A percentile compares a stretch with the other conserved stretches of the same genome.
phyloP scores from a whole-genome alignment of 805 yeast species.

The Ogataea zsoltii region DNA sequence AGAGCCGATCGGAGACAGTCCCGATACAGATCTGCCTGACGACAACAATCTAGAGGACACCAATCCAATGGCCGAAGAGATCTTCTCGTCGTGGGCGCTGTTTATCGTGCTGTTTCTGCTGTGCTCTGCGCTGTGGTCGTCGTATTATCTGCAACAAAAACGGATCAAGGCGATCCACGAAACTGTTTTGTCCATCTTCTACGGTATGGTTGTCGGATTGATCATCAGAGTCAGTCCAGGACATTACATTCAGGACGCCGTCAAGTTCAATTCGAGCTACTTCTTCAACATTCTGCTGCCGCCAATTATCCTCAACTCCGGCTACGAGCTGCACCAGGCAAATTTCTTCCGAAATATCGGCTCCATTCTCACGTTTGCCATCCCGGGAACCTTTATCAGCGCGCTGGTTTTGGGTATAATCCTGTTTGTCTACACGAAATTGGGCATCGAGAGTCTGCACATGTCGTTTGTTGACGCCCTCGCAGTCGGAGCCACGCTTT shows the following conservation, averaged over 20 bases:
- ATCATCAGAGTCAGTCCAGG: constrained; percentile 92
- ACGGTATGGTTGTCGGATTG: constrained; percentile 95
- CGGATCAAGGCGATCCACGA: constrained; percentile 96
- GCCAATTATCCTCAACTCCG: constrained; percentile 94
- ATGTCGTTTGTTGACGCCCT: constrained; percentile 96
- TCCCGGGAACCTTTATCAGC: constrained; percentile 94
- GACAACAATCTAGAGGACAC: constrained; percentile 53
- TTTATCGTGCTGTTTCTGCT: constrained; percentile 80
- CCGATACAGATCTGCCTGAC: constrained; percentile 49
- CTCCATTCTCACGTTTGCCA: constrained; percentile 88
- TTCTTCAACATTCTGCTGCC: constrained; percentile 93
- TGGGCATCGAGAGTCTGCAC: constrained; percentile 85
- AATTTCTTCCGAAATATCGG: constrained; percentile 92
- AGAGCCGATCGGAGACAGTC: constrained; percentile 38
- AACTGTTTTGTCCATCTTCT: constrained; percentile 91
- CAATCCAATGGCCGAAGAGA: constrained; percentile 91
- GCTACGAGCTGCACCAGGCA: constrained; percentile 94
- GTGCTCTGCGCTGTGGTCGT: constrained; percentile 91
- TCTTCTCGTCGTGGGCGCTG: constrained; percentile 96
- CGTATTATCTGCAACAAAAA: constrained; percentile 87
- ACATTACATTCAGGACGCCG: constrained; percentile 95
- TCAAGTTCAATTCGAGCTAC: constrained; percentile 90
- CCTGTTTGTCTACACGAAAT: constrained; percentile 82
- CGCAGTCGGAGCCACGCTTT: constrained; percentile 95
- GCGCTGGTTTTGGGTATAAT: constrained; percentile 90